Conservation (phyloP, 371 early-diverging fungal genomes). For the Apophysomyces trapeziformis region DNA sequence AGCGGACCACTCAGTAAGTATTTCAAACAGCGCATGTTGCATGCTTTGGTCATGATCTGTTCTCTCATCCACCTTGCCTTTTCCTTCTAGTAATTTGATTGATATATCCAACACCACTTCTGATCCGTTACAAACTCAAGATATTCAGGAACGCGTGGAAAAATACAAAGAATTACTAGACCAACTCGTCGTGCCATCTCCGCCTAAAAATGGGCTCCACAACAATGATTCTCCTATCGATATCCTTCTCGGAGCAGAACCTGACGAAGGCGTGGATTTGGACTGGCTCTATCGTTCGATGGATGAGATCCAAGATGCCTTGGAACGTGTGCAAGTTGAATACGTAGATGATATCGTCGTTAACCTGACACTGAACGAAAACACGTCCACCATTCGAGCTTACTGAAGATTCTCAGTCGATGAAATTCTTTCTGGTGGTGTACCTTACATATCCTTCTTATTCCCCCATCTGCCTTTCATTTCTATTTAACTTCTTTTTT, state of each 20-base stretch:
- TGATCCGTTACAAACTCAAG: conserved; percentile 51
- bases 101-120: conserved; percentile 51
- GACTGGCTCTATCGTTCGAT: conserved; percentile 48
- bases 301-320: conserved; percentile 48
- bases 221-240: conserved; percentile 16
- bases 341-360: conserved; percentile 58
- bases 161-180: conserved; percentile 40
- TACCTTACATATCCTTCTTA: not conserved
- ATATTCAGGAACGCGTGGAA: conserved; percentile 50
- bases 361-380: conserved; percentile 43
- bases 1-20: conserved; percentile 50
- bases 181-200: conserved; percentile 14
- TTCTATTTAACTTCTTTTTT: too few relatives aligned
- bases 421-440: too few relatives aligned
- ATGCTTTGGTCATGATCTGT: not conserved
- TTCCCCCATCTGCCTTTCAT: not conserved
- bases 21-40: not conserved
- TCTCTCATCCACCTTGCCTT: not conserved
- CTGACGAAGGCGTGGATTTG: conserved; percentile 36
- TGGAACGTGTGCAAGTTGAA: conserved; percentile 46
- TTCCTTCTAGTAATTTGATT: conserved; percentile 45
- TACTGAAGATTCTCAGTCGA: not conserved
- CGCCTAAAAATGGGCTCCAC: not conserved
- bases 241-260: conserved; percentile 20
- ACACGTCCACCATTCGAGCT: conserved; percentile 8